Evolutionary conservation across 129 eudicot genomes (phyloP), one percentile per base, ranked within the genome.

Genomic region (Escallonia rubra): DNA sequence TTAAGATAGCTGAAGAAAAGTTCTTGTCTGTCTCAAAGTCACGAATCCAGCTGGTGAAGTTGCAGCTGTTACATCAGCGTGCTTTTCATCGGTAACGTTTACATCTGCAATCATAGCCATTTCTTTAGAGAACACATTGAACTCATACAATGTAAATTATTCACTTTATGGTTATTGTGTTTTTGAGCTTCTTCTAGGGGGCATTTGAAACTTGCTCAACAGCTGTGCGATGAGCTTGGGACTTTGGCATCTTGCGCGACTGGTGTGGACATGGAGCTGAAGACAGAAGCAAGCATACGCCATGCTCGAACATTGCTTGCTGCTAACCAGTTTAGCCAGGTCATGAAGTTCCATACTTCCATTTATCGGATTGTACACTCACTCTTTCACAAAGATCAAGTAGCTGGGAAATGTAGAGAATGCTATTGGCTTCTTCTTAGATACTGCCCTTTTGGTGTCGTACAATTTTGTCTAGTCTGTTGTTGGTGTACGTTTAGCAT

Each of bases 221-320:
- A 87, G 66, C 75, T 85, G 72, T 86, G 96, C 75, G 90, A 93
- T 74, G 96, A 93, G 71, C 87, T 93, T 67, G 92, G 96, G 73
- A 95, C 78, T 61, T 80, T 93, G 82, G 93, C 96, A 60, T 86
- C 99, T 67, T 70, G 88, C 67, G 97, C 82, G 50, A 80, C 83
- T 82, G 99, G 99, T 79, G 99, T 94, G 67, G 97, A 94, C 80
- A 81, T 84, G 85, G 96, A 86, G 61, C 77, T 94, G 48, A 89
- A 94, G 76, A 78, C 96, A 42, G 96, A 89, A 89, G 86, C 97
- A 58, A 89, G 88, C 73, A 83, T 94, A 51, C 95, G 99, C 13
- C 79, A 75, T 74, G 97, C 99, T 75, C 90, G 99, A 11, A 94
- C 97, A 61, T 80, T 94, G 75, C 96, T 94, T 76, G 93, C 93